Percentiles rank a stretch among this genome's conserved stretches.
phyloP scores from a whole-genome alignment of 371 early-diverging fungal species.

The Mucor plumbeus region DNA sequence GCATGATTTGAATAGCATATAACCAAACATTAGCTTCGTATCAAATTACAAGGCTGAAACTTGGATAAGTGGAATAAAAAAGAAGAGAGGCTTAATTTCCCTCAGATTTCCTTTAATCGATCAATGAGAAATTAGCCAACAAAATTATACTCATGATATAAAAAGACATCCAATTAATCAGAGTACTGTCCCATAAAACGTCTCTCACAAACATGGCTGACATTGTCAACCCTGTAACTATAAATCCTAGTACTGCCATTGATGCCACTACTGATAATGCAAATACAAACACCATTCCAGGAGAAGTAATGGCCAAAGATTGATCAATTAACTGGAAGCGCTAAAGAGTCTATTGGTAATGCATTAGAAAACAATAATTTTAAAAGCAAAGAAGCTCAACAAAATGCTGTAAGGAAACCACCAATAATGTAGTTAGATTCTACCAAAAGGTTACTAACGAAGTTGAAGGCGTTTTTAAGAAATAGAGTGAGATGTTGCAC shows the following conservation, averaged over 20 bases:
- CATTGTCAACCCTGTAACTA: neutral
- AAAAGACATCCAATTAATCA: neutral
- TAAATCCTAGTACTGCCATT: neutral
- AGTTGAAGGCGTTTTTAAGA: constrained; percentile 15
- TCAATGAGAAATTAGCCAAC: too few relatives aligned
- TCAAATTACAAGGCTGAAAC: too few relatives aligned
- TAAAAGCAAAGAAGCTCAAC: constrained; percentile 25
- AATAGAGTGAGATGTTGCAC: neutral
- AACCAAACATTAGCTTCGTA: too few relatives aligned
- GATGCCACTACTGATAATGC: neutral
- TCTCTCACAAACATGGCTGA: neutral
- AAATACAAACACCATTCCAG: neutral
- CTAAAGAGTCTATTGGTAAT: constrained; percentile 30
- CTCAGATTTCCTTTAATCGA: too few relatives aligned
- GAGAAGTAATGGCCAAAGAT: neutral
- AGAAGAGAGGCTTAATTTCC: too few relatives aligned
- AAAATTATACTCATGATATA: neutral
- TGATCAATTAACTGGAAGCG: constrained; percentile 20
- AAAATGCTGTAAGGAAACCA: constrained; percentile 15
- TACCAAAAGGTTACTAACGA: constrained; percentile 1
- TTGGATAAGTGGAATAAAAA: too few relatives aligned
- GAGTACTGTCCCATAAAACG: neutral
- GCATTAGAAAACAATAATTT: constrained; percentile 27
- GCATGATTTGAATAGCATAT: too few relatives aligned
- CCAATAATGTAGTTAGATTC: constrained; percentile 1